Percentiles rank a stretch among this genome's conserved stretches.
phyloP scores from a whole-genome alignment of 1,284 basidiomycete species.

The Puccinia hordei region DNA sequence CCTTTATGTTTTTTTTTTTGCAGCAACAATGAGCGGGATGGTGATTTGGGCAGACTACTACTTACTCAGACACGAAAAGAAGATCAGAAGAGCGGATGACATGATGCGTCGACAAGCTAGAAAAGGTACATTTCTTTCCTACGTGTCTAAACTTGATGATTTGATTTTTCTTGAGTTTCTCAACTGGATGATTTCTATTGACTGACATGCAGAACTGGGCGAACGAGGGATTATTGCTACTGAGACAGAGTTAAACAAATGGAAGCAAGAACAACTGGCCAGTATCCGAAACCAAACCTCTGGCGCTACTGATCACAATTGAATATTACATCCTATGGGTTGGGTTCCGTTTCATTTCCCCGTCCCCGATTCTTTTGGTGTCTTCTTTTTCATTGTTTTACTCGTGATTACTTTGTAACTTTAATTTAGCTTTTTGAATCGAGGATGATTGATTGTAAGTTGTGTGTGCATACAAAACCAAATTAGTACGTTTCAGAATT shows the following conservation, averaged over 20 bases:
- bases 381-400: no score
- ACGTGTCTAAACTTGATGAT: neutral
- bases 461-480: no score
- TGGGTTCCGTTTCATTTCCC: neutral
- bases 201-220: constrained; percentile 65
- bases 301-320: no score
- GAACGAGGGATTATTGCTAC: constrained; percentile 74
- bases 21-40: constrained; percentile 70
- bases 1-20: no score
- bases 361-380: neutral
- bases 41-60: constrained; percentile 75
- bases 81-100: constrained; percentile 69
- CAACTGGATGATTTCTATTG: neutral
- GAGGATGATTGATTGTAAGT: neutral
- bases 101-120: constrained; percentile 72
- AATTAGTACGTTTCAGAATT: no score
- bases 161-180: neutral
- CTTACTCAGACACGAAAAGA: constrained; percentile 70
- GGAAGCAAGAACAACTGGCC: constrained; percentile 65
- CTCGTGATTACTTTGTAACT: neutral
- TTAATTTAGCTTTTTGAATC: neutral
- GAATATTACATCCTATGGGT: no score
- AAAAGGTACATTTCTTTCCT: constrained; percentile 56
- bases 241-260: constrained; percentile 77
- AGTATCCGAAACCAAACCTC: constrained; percentile 65